These are phyloP conservation scores for Panicum hallii DNA, from an alignment of 202 grass and related monocot species.

Conservation along the genomic window DNA sequence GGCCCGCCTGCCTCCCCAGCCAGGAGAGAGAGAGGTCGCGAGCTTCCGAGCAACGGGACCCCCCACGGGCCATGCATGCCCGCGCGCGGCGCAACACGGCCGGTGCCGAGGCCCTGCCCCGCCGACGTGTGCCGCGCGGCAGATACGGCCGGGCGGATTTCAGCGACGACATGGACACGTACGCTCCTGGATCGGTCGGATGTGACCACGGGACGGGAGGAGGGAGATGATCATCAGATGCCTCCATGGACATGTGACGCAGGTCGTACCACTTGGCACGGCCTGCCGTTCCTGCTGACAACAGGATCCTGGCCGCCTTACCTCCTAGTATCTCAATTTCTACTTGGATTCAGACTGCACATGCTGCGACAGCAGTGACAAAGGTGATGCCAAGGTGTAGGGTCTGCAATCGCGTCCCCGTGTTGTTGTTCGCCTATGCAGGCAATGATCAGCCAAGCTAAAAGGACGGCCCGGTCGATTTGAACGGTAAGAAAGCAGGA, in stretches of 20 bases:
- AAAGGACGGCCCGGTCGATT: not conserved
- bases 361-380: not conserved
- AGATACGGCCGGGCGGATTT: not conserved
- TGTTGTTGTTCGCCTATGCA: not conserved
- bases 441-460: not conserved
- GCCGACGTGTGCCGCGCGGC: not conserved
- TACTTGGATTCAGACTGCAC: not conserved
- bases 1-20: not conserved
- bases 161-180: not conserved
- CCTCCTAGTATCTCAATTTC: too few species aligned
- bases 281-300: too few species aligned
- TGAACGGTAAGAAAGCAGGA: not conserved
- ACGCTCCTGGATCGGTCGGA: not conserved
- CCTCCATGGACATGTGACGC: slow-evolving; percentile 27
- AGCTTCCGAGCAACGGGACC: not conserved
- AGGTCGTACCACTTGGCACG: not conserved
- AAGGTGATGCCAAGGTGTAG: not conserved
- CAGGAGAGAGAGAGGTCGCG: too few species aligned
- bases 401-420: not conserved
- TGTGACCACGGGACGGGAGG: not conserved
- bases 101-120: not conserved
- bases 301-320: too few species aligned
- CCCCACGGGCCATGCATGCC: not conserved
- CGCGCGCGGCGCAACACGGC: not conserved
- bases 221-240: not conserved